Evolutionary conservation across 108 stramenopile species (phyloP), one percentile per base, ranked within the genome.

Genomic region (Cylindrotheca fusiformis): DNA sequence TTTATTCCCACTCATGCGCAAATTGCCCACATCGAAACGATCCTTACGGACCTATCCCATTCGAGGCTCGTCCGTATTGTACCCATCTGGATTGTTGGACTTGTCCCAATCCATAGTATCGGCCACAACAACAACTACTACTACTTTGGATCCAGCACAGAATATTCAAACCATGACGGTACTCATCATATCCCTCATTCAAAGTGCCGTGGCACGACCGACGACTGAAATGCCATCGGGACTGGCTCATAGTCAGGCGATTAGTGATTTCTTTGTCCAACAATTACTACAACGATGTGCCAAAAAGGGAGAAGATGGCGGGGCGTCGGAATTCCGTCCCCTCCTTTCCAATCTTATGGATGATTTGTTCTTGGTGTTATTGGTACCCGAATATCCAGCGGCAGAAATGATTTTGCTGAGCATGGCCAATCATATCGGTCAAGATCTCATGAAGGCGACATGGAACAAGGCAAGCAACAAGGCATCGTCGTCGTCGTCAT

Each of bases 321-420:
- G 90, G 48, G 90, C 86, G 4, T 84, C 83, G 10, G 93, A 88
- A 63, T 97, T 95, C 75, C 85, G 94, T 20, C 88, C 89, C 23
- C 70, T 97, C 45, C 77, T 97, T 36, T 53, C 67, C 30, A 95
- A 96, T 65, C 48, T 94, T 32, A 80, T 95, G 32, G 94, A 96
- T 54, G 97, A 97, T 71, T 77, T 96, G 27, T 78, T 97, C 12
- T 48, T 77, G 29, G 74, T 90, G 8, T 63, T 89, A 21, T 49
- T 84, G 33, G 65, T 88, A n/a, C 89, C 94, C 30, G 90, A 94
- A 69, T 94, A 80, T 74, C 94, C 95, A 12, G 89, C 93, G 14
- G 92, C 97, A 24, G 91, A 94, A 72, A 80, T 95, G 87, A 65
- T 96, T 28, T 73, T 97, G 17, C 55, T 88, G 12, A 65, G 75